These are phyloP conservation scores for Nakazawaea ernobii DNA, from an alignment of 805 yeast genomes.

Conservation along the genomic window DNA sequence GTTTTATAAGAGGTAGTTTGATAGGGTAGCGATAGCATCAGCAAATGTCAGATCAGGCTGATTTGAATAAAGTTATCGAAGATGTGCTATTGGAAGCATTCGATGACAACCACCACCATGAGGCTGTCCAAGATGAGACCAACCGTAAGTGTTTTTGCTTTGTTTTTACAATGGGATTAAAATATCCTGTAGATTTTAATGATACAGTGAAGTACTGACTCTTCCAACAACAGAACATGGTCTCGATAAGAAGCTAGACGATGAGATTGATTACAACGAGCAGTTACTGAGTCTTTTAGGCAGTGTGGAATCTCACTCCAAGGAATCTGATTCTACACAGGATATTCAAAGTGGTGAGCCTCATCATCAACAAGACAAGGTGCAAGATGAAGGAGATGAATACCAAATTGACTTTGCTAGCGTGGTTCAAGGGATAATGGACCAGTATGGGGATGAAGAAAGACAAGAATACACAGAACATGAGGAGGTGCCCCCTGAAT, in stretches of 20 bases:
- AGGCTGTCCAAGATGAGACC: not conserved
- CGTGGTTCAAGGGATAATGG: constrained; percentile 8
- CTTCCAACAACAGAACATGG: not conserved
- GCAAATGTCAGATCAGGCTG: constrained; percentile 9
- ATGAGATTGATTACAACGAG: constrained; percentile 1
- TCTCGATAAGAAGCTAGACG: not conserved
- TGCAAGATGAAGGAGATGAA: not conserved
- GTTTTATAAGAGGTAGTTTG: not conserved
- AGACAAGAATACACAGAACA: not conserved
- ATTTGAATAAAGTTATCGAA: constrained; percentile 5
- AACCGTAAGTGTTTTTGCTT: not conserved
- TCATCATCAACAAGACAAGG: not conserved
- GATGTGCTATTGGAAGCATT: constrained; percentile 9
- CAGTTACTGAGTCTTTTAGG: constrained; percentile 2
- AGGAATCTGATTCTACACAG: not conserved
- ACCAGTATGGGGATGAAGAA: constrained; percentile 7
- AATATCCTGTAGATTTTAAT: not conserved
- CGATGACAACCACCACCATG: not conserved
- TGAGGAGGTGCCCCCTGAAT: not conserved
- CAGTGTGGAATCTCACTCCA: not conserved
- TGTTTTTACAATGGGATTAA: not conserved
- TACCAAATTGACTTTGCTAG: constrained; percentile 10
- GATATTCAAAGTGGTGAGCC: not conserved
- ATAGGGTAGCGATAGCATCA: not conserved
- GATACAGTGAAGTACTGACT: too few relatives aligned